Evolutionary conservation across 1,284 basidiomycete species (phyloP).

Genomic region (Tylopilus orsonianus): DNA sequence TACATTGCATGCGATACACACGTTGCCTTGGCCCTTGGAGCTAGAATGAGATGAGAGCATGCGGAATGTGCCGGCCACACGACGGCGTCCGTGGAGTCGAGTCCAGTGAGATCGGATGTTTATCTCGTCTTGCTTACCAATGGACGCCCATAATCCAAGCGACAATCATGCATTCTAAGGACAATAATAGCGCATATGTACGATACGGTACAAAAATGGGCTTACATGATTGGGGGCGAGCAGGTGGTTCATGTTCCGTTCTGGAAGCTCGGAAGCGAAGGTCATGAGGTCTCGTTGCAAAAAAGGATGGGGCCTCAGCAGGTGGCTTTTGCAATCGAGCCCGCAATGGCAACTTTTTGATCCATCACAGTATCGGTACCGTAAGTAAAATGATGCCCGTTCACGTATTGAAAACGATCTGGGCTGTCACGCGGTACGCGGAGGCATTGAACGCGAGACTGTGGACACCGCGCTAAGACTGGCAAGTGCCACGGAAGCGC

Average conservation of each 20-base stretch:
- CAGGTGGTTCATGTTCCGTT: conserved; percentile 25
- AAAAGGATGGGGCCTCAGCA: conserved; percentile 13
- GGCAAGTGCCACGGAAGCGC: not conserved
- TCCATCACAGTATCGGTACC: conserved; percentile 32
- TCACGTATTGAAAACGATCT: conserved; percentile 26
- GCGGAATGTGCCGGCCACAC: not conserved
- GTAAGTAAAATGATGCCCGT: conserved; percentile 34
- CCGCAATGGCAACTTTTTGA: conserved; percentile 26
- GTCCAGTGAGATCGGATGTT: not conserved
- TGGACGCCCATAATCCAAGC: conserved; percentile 8
- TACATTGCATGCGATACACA: conserved; percentile 17
- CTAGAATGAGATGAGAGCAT: conserved; percentile 2
- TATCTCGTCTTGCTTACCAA: conserved; percentile 9
- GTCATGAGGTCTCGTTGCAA: conserved; percentile 20
- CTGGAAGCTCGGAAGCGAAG: conserved; percentile 28
- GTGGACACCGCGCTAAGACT: conserved; percentile 3
- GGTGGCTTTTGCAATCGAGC: conserved; percentile 9
- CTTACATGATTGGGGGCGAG: conserved; percentile 23
- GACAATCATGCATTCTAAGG: conserved; percentile 4
- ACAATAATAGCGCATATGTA: not conserved
- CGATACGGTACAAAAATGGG: conserved; percentile 11
- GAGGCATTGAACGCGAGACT: conserved; percentile 15
- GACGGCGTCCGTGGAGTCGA: not conserved
- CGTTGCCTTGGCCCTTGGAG: conserved; percentile 16
- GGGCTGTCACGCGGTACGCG: conserved; percentile 26